These are phyloP conservation scores for Phalaenopsis equestris DNA, from an alignment of 106 monocot genomes.

Conservation along the genomic window DNA sequence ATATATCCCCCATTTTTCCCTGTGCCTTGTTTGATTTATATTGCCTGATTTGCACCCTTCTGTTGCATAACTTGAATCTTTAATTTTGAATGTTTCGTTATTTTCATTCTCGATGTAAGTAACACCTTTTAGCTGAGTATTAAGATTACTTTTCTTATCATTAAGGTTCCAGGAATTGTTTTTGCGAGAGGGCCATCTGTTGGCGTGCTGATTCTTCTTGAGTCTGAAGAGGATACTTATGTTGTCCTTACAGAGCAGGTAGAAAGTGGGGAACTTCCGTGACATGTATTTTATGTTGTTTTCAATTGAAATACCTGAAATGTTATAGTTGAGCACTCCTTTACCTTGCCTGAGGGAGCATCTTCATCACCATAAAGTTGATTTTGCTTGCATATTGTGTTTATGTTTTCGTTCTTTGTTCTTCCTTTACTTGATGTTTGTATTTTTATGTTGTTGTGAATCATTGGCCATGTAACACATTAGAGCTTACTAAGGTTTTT, in stretches of 20 bases:
- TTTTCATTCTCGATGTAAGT: neutral
- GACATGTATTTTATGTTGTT: neutral
- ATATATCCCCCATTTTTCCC: neutral
- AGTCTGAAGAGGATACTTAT: conserved; percentile 48
- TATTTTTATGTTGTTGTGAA: neutral
- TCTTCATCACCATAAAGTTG: neutral
- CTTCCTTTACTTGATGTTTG: neutral
- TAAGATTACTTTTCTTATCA: conserved; percentile 9
- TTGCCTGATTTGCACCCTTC: neutral
- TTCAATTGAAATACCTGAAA: neutral
- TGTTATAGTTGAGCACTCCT: neutral
- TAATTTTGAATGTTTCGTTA: neutral
- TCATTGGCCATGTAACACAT: neutral
- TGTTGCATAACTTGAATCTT: neutral
- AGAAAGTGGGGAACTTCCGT: neutral
- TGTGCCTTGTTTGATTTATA: neutral
- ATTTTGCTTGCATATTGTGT: neutral
- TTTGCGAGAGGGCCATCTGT: conserved; percentile 92
- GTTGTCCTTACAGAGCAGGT: conserved; percentile 98
- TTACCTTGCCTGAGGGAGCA: neutral
- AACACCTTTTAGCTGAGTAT: neutral
- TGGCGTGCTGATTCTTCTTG: conserved; percentile 81
- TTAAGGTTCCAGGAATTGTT: conserved; percentile 96
- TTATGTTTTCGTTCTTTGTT: neutral
- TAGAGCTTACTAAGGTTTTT: neutral